Percentiles rank a stretch among this genome's conserved stretches.
phyloP scores from a whole-genome alignment of 2,329 filamentous ascomycete genomes.

The Aureobasidium namibiae region DNA sequence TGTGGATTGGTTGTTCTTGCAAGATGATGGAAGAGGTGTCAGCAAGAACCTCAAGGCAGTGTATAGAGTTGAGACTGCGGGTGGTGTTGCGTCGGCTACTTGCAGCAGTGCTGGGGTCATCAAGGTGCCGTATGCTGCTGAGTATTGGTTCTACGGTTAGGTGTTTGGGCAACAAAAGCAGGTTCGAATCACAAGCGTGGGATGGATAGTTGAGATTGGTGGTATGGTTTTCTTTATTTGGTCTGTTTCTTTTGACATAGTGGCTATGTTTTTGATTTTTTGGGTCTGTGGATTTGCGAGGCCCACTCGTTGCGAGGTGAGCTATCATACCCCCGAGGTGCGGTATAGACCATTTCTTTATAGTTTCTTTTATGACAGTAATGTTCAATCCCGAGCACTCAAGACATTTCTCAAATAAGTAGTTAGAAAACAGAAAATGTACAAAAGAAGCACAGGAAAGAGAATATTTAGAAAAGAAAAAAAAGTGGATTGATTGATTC shows the following conservation, averaged over 20 bases:
- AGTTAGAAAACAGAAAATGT: background rate
- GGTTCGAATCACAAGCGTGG: background rate
- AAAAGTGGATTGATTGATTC: background rate
- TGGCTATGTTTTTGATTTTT: background rate
- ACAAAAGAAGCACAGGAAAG: background rate
- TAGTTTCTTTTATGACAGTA: background rate
- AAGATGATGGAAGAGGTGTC: conserved; percentile 28
- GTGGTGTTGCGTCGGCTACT: conserved; percentile 32
- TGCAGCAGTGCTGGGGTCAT: conserved; percentile 29
- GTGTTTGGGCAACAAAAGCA: background rate
- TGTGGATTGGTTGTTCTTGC: conserved; percentile 40
- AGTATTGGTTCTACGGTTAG: conserved; percentile 41
- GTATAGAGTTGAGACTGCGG: conserved; percentile 42
- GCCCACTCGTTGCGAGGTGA: background rate
- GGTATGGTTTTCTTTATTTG: background rate
- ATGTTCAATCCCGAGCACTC: too few species aligned
- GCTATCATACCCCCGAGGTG: background rate
- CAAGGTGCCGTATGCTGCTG: conserved; percentile 37
- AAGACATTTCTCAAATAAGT: background rate
- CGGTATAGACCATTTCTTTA: background rate
- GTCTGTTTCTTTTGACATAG: background rate
- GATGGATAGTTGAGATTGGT: background rate
- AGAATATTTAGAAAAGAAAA: background rate
- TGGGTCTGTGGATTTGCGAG: background rate
- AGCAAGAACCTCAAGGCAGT: conserved; percentile 35